Evolutionary conservation across 2,329 filamentous ascomycete species (phyloP).

Genomic region (Calycina herbarum): DNA sequence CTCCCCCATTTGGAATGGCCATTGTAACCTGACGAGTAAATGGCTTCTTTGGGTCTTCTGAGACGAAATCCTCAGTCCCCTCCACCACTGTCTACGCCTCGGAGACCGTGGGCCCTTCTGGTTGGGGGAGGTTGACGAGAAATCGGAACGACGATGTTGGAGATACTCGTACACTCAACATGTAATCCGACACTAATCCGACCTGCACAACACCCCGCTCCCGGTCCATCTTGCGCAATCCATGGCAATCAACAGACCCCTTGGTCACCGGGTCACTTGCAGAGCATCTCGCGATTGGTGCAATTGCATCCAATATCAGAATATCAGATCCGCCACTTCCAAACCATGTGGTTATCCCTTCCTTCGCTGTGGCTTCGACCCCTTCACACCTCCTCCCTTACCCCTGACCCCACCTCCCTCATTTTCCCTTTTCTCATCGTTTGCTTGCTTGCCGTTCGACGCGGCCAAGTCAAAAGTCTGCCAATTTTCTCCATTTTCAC

Average conservation of each 20-base stretch:
- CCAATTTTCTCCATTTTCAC: not conserved
- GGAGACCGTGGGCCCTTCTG: not conserved
- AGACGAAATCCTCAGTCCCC: not conserved
- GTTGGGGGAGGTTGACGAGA: not conserved
- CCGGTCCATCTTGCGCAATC: constrained; percentile 6
- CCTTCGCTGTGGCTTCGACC: not conserved
- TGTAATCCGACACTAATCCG: not conserved
- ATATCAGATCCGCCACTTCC: constrained; percentile 3
- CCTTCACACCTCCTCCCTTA: not conserved
- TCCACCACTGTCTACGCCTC: not conserved
- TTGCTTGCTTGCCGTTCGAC: not conserved
- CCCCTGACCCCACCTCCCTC: not conserved
- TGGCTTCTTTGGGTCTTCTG: not conserved
- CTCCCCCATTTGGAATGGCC: not conserved
- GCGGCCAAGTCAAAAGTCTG: not conserved
- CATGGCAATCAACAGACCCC: not conserved
- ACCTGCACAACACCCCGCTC: constrained; percentile 7
- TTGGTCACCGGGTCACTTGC: not conserved
- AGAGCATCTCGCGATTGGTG: not conserved
- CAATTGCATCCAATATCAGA: constrained; percentile 2
- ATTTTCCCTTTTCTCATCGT: not conserved
- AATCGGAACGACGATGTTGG: not conserved
- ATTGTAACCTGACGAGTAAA: not conserved
- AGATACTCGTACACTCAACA: not conserved
- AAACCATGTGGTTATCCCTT: constrained; percentile 4